Conservation (phyloP, 129 eudicot genomes). For the Apium graveolens region DNA sequence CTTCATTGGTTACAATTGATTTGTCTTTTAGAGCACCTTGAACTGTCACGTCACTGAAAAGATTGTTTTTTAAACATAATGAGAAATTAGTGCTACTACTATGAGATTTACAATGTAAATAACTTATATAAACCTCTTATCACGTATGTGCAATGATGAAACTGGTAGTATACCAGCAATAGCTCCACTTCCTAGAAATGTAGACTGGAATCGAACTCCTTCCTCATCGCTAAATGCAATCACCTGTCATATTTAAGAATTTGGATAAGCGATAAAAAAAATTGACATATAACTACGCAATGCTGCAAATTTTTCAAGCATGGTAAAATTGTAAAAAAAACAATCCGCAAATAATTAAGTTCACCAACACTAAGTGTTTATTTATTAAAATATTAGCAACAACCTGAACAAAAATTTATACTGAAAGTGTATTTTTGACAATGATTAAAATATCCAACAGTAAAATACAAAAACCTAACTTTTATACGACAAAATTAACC, state of each 20-base stretch:
- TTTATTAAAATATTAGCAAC: background rate
- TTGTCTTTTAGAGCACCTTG: slow-evolving; percentile 62
- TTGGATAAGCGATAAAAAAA: slow-evolving; percentile 11
- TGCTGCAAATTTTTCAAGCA: background rate
- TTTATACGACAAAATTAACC: background rate
- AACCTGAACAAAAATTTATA: background rate
- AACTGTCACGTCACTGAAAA: slow-evolving; percentile 81
- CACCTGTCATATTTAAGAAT: slow-evolving; percentile 37
- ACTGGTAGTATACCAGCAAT: slow-evolving; percentile 83
- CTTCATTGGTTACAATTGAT: slow-evolving; percentile 54
- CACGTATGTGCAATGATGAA: slow-evolving; percentile 65
- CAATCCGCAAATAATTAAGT: background rate
- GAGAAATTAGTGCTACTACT: background rate
- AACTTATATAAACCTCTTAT: slow-evolving; percentile 55
- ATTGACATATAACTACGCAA: background rate
- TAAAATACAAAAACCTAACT: background rate
- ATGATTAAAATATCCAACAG: background rate
- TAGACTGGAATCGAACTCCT: slow-evolving; percentile 92
- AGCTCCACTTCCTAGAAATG: slow-evolving; percentile 97
- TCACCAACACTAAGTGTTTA: background rate
- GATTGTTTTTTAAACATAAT: slow-evolving; percentile 18
- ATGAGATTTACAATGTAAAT: slow-evolving; percentile 10
- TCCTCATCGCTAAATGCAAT: slow-evolving; percentile 98
- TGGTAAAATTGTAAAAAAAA: background rate
- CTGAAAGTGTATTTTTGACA: background rate